phyloP scores from a whole-genome alignment of 805 yeast genomes.

The Suhomyces pyralidae region DNA sequence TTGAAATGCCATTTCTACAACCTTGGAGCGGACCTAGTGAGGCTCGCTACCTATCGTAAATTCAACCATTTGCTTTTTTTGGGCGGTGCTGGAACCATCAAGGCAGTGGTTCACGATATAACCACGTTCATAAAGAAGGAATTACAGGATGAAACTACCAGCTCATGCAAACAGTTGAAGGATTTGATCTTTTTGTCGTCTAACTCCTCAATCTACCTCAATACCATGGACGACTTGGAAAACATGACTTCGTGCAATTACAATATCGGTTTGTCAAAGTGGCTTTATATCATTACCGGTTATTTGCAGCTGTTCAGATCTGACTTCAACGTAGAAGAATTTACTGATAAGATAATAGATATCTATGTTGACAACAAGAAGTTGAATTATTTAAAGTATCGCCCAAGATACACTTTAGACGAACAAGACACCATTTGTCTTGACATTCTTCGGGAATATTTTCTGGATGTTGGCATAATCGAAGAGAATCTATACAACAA shows the following conservation, averaged over 20 bases:
- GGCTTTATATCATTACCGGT: conserved; percentile 28
- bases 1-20: conserved; percentile 30
- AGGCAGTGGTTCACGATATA: conserved; percentile 32
- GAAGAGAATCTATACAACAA: conserved; percentile 20
- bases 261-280: conserved; percentile 10
- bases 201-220: conserved; percentile 7
- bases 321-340: conserved; percentile 19
- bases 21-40: conserved; percentile 33
- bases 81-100: conserved; percentile 33
- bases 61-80: conserved; percentile 23
- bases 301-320: conserved; percentile 21
- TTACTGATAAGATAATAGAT: conserved; percentile 30
- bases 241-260: conserved; percentile 4
- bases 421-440: conserved; percentile 13
- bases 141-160: conserved; percentile 15
- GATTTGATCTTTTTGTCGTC: conserved; percentile 16
- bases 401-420: conserved; percentile 4
- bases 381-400: conserved; percentile 8
- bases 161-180: conserved; percentile 17
- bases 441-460: conserved; percentile 22
- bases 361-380: conserved; percentile 24
- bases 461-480: conserved; percentile 20
- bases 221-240: neutral
- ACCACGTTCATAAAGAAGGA: conserved; percentile 31
- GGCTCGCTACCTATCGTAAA: conserved; percentile 31